Base-by-base conservation (phyloP, 768 basidiomycete species). In the Terana coerulea region DNA sequence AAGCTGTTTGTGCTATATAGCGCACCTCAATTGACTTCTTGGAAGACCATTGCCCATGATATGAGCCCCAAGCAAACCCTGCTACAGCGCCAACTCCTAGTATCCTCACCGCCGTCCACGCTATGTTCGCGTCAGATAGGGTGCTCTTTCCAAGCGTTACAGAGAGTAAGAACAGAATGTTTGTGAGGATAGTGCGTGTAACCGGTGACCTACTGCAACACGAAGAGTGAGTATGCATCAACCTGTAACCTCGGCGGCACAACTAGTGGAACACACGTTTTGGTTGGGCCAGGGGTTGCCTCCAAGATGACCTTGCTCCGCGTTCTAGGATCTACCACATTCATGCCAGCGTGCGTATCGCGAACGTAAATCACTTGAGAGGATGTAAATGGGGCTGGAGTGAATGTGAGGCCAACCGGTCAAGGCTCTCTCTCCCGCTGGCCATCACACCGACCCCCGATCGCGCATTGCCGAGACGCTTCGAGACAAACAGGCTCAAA, bases 21-120 rank as follows among this genome's bases (percentile, higher is more conserved):
- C 78, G 43, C 61, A 84, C 86, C 75, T 88, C 86, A 30, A 86
- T 76, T 24, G 72, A 68, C 57, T 74, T 76, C 59, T 74, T 75
- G 59, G 75, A 81, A 43, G 71, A 69, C 54, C 80, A 62, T 60
- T 82, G 75, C 3, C 79, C 78, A 0, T 79, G 81, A 42, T 72
- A 53, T 1, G 69, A 74, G 54, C 83, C 81, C 83, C 86, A 83
- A 17, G 79, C 66, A 39, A 87, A 57, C 36, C 80, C 75, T 17
- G 79, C 82, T 47, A 88, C 59, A n/a, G 79, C 84, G n/a, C 81
- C 85, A 57, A 82, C 80, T 3, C 84, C 85, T 47, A 91, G 71
- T 43, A 88, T 75, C 55, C 86, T 72, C 71, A 90, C 83, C 29
- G 86, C 72, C 12, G 88, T 73, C 89, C 88, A 91, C 61, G 89